Evolutionary conservation across 257 asterid genomes (phyloP).

Genomic region (Schizonepeta tenuifolia): DNA sequence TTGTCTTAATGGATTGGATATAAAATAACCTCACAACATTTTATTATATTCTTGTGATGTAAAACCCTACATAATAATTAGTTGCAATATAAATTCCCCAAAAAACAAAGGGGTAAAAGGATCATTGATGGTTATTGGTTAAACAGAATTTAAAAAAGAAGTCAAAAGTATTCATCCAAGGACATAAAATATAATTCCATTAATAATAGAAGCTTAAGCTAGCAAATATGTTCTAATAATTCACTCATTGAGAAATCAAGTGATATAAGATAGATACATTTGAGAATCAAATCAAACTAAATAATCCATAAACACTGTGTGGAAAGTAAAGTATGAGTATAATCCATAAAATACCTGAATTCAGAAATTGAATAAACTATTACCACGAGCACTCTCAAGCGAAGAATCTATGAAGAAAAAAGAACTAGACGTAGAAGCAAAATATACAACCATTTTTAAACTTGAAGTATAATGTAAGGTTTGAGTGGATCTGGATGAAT

Average conservation of each 20-base stretch:
- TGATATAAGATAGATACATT: not conserved
- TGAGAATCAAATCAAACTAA: not conserved
- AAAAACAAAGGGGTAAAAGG: no score
- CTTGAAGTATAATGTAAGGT: not conserved
- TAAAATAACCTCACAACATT: not conserved
- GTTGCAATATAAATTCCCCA: not conserved
- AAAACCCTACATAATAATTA: no score
- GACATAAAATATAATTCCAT: not conserved
- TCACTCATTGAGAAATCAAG: not conserved
- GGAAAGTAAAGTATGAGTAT: not conserved
- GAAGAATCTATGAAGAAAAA: not conserved
- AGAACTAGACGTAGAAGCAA: not conserved
- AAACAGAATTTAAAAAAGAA: not conserved
- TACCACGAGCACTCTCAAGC: not conserved
- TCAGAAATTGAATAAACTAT: not conserved
- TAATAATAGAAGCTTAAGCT: not conserved
- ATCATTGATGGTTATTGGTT: not conserved
- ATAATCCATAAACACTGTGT: not conserved
- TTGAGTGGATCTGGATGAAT: not conserved
- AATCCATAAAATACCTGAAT: not conserved
- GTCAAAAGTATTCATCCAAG: not conserved
- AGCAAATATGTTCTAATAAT: not conserved
- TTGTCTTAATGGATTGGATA: not conserved
- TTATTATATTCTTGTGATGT: no score
- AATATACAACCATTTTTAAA: not conserved